Evolutionary conservation across 1,284 basidiomycete genomes (phyloP).

Genomic region (Fomitopsis pinicola): DNA sequence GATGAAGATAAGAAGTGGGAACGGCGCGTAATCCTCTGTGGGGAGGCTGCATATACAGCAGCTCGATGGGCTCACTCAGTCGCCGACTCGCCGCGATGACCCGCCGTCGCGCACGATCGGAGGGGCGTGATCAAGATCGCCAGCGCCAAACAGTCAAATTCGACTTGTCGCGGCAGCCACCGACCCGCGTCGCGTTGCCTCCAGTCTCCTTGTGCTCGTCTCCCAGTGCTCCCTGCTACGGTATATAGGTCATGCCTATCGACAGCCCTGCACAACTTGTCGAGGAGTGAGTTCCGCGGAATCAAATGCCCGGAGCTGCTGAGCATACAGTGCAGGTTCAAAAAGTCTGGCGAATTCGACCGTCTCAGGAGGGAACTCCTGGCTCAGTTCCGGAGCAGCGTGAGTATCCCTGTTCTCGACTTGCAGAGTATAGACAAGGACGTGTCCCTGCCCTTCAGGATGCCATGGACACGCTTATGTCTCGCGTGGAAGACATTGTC

Average conservation of each 20-base stretch:
- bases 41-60: neutral
- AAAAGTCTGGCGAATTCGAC: conserved; percentile 77
- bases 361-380: conserved; percentile 64
- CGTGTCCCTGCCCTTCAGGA: conserved; percentile 34
- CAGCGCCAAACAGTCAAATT: neutral
- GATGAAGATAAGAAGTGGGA: too few relatives aligned
- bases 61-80: neutral
- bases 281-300: conserved; percentile 42
- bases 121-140: conserved; percentile 6
- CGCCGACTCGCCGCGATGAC: neutral
- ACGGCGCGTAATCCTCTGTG: too few relatives aligned
- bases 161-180: neutral
- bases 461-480: conserved; percentile 45
- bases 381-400: conserved; percentile 58
- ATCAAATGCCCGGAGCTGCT: neutral
- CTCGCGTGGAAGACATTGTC: conserved; percentile 57
- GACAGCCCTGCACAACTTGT: conserved; percentile 54
- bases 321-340: conserved; percentile 47
- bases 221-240: neutral
- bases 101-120: neutral
- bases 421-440: neutral
- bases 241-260: conserved; percentile 37
- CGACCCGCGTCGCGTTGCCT: too few relatives aligned
- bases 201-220: neutral
- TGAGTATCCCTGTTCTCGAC: conserved; percentile 30